A percentile compares a stretch with the other conserved stretches of the same genome.
Evolutionary conservation across 164 flowering plant species (phyloP).

Genomic region (Stephania japonica): DNA sequence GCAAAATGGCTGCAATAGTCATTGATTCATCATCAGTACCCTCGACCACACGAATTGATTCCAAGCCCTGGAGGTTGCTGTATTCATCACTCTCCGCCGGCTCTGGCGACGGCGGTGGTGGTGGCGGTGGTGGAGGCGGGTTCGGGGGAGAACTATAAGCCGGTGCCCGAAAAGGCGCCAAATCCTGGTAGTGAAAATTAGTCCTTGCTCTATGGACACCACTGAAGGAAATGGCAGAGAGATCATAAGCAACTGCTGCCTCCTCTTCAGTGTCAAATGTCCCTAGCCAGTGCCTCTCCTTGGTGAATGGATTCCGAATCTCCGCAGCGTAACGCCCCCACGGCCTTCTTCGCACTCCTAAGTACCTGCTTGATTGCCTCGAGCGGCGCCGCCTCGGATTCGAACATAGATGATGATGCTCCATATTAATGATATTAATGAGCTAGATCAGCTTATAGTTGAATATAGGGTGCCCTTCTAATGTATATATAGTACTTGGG

Average conservation of each 20-base stretch:
- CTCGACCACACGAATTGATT: background rate
- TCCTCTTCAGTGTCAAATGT: slow-evolving; percentile 34
- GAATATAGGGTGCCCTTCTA: background rate
- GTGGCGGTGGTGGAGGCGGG: slow-evolving; percentile 8
- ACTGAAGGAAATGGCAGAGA: slow-evolving; percentile 30
- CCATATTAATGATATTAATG: background rate
- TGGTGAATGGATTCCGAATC: slow-evolving; percentile 32
- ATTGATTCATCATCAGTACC: slow-evolving; percentile 28
- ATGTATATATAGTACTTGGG: background rate
- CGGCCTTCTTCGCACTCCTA: slow-evolving; percentile 30
- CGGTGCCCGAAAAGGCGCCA: background rate
- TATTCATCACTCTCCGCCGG: background rate
- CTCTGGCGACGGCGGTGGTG: slow-evolving; percentile 14
- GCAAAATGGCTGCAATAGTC: slow-evolving; percentile 30
- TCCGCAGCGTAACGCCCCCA: slow-evolving; percentile 35
- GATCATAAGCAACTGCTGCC: slow-evolving; percentile 34
- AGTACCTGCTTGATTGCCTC: slow-evolving; percentile 18
- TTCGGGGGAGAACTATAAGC: slow-evolving; percentile 6
- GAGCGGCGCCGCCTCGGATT: slow-evolving; percentile 17
- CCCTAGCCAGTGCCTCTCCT: slow-evolving; percentile 33
- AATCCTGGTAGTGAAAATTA: slow-evolving; percentile 26
- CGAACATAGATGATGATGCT: background rate
- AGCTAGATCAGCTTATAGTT: no score
- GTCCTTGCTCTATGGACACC: slow-evolving; percentile 31
- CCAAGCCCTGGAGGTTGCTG: background rate